Evolutionary conservation across 768 basidiomycete species (phyloP).

Genomic region (Jaapia argillacea): DNA sequence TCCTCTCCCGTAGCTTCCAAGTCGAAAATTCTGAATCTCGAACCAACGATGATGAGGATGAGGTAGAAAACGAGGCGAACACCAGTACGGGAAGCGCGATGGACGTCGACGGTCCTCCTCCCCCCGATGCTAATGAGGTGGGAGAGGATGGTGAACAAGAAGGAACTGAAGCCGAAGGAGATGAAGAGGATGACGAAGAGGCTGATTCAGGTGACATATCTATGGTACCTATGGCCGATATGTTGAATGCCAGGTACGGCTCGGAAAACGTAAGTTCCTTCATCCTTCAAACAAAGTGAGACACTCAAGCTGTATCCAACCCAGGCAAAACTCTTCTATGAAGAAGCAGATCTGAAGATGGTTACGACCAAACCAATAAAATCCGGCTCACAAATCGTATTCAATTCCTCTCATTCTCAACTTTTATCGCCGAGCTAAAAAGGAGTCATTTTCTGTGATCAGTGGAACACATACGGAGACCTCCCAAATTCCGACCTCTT

Average conservation of each 20-base stretch:
- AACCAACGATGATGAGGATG: slow-evolving; percentile 14
- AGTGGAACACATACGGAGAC: slow-evolving; percentile 97
- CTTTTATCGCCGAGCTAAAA: background rate
- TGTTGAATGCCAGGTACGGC: slow-evolving; percentile 84
- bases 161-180: slow-evolving; percentile 29
- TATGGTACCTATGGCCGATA: slow-evolving; percentile 96
- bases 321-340: slow-evolving; percentile 82
- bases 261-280: slow-evolving; percentile 63
- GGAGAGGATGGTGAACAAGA: slow-evolving; percentile 17
- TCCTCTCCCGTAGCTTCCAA: slow-evolving; percentile 87
- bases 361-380: slow-evolving; percentile 64
- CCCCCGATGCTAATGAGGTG: slow-evolving; percentile 13
- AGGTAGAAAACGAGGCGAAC: slow-evolving; percentile 22
- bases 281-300: slow-evolving; percentile 4
- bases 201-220: slow-evolving; percentile 58
- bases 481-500: slow-evolving; percentile 88
- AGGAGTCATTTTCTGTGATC: background rate
- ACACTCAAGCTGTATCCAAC: background rate
- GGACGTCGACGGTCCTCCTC: slow-evolving; percentile 25
- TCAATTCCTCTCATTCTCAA: background rate
- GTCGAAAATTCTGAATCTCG: slow-evolving; percentile 48
- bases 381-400: slow-evolving; percentile 79
- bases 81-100: slow-evolving; percentile 9
- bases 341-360: slow-evolving; percentile 67
- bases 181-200: slow-evolving; percentile 34